A percentile compares a stretch with the other conserved stretches of the same genome.
These are phyloP conservation scores for Vaccinium corymbosum DNA, from an alignment of 148 eudicot genomes.

Conservation along the genomic window DNA sequence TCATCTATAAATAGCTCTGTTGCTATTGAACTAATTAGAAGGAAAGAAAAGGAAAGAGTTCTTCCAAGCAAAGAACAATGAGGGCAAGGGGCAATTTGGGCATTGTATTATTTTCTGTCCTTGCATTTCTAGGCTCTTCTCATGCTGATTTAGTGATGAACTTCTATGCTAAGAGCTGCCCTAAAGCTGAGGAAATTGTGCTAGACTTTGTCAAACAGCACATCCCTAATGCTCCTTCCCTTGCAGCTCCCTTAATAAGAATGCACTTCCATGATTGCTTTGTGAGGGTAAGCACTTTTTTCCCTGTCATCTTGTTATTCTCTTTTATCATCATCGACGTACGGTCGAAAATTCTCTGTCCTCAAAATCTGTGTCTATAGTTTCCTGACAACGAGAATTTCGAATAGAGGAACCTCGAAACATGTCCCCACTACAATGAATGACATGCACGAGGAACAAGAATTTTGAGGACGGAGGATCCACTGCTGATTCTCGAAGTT, in stretches of 20 bases:
- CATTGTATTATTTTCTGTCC: constrained; percentile 12
- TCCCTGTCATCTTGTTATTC: not conserved
- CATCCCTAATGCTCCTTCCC: constrained; percentile 44
- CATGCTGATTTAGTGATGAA: constrained; percentile 26
- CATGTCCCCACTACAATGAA: not conserved
- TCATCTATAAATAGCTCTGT: not conserved
- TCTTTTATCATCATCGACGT: not conserved
- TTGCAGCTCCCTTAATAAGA: constrained; percentile 44
- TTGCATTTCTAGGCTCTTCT: constrained; percentile 17
- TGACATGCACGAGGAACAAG: not conserved
- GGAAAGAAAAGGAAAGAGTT: not conserved
- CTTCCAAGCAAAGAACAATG: constrained; percentile 5
- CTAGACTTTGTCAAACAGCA: constrained; percentile 34
- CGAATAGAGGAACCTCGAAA: not conserved
- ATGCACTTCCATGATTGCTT: constrained; percentile 69
- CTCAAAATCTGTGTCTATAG: not conserved
- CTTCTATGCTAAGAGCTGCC: constrained; percentile 47
- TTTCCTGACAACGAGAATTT: not conserved
- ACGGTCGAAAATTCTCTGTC: not conserved
- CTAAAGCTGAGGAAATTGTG: constrained; percentile 52
- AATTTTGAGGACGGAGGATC: not conserved
- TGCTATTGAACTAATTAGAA: not conserved
- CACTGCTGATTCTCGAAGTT: not conserved
- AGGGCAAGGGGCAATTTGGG: constrained; percentile 1
- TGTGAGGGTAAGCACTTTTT: constrained; percentile 37